Base-by-base conservation (phyloP, 1,139 yeast genomes). In the Yamadazyma epiphylla region DNA sequence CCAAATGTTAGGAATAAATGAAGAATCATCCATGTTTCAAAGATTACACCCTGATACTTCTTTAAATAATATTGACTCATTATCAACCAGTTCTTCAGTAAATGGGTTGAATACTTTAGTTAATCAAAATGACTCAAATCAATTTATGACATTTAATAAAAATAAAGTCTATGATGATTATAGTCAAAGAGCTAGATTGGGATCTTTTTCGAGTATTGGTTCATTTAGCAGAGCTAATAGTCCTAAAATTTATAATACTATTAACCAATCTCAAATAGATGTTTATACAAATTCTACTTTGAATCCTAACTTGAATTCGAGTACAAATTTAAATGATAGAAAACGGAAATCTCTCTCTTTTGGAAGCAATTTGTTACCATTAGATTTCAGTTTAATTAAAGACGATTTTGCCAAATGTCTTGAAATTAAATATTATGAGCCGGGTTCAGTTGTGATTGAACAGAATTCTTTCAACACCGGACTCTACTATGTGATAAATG, bases 401-500 rank as follows among this genome's bases (percentile, higher is more conserved):
- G 58, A 59, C 16, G 89, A 82, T 22, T 81, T 88, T 43, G 75
- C 89, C 0, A 70, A 75, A 24, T 67, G 61, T 6, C 53, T 91
- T 25, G 77, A 80, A 31, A 62, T 89, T 7, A 61, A 74, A 37
- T 70, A 62, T 39, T 69, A 71, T 40, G 63, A 71, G 8, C 69
- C 78, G 22, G 85, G 78, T 3, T 54, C 78, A 0, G 62, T 66
- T 0, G 48, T 89, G 2, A 77, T 84, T 10, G 70, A 74, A 33
- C 86, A 83, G 40, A 77, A 82, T 30, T 73, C 77, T 5, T 71
- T 72, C 31, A 74, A 80, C 28, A 74, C 82, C 1, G 98, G 97
- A 0, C 52, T 91, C 10, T 86, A 67, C 49, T 88, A 82, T 49
- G 80, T 91, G 5, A 74, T 89, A 28, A 82, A 81, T 35, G 97